phyloP scores from a whole-genome alignment of 345 rosid genomes.

The Sonneratia alba region DNA sequence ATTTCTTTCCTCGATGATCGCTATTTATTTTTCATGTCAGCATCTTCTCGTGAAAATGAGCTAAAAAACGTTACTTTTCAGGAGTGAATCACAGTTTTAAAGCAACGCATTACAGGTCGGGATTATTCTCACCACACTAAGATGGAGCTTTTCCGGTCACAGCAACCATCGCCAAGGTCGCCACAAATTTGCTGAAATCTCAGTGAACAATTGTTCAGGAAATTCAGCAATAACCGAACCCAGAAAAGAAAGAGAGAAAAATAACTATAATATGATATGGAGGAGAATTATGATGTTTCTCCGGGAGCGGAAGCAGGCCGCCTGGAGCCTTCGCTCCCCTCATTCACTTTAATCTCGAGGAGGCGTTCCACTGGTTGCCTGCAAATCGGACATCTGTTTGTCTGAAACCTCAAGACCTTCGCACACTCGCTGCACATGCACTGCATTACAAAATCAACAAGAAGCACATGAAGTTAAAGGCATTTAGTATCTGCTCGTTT shows the following conservation, averaged over 20 bases:
- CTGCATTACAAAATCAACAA: conserved; percentile 17
- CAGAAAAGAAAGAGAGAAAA: background rate
- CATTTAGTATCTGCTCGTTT: background rate
- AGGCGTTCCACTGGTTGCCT: conserved; percentile 41
- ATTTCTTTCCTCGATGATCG: too few relatives aligned
- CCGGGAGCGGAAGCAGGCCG: background rate
- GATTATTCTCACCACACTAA: background rate
- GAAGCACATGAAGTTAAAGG: background rate
- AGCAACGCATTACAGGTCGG: background rate
- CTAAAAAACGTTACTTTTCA: background rate
- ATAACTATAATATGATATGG: background rate
- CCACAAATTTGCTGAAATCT: background rate
- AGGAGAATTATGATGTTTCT: background rate
- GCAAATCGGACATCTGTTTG: conserved; percentile 47
- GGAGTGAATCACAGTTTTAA: background rate
- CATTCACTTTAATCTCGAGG: conserved; percentile 42
- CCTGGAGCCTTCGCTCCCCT: conserved; percentile 17
- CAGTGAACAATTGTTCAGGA: conserved; percentile 1
- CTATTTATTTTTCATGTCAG: too few relatives aligned
- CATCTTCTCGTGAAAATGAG: background rate
- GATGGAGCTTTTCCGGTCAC: background rate
- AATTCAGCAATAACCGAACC: background rate
- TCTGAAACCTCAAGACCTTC: conserved; percentile 36
- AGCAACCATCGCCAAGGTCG: background rate
- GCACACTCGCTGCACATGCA: conserved; percentile 53